Percentiles rank a stretch among this genome's conserved stretches.
These are phyloP conservation scores for Teunomyces funiuensis DNA, from an alignment of 805 yeast species.

Conservation along the genomic window DNA sequence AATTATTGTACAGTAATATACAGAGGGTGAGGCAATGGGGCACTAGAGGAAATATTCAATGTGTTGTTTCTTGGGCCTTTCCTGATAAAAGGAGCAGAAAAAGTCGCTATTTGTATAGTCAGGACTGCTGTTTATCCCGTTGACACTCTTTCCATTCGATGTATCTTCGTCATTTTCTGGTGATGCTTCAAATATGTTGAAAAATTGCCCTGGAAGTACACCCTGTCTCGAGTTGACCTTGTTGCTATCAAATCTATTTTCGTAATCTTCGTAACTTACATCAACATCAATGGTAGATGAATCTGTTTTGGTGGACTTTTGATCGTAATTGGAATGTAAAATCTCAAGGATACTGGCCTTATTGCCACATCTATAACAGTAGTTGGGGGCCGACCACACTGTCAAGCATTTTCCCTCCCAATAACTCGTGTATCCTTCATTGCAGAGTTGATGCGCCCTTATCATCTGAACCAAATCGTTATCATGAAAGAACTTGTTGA, in stretches of 20 bases:
- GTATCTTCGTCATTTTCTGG: constrained; percentile 81
- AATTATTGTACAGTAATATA: constrained; percentile 1
- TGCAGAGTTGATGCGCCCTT: constrained; percentile 95
- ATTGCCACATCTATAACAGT: constrained; percentile 96
- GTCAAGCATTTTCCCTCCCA: constrained; percentile 91
- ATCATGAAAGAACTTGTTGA: constrained; percentile 75
- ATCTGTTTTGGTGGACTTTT: constrained; percentile 11
- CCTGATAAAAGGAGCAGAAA: constrained; percentile 27
- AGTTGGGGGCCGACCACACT: constrained; percentile 98
- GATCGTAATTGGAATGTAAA: constrained; percentile 45
- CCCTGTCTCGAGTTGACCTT: constrained; percentile 18
- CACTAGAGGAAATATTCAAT: constrained; percentile 51
- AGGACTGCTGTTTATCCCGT: constrained; percentile 23
- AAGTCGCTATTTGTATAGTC: constrained; percentile 17
- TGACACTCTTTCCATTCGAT: constrained; percentile 39
- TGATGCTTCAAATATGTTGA: constrained; percentile 95
- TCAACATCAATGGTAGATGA: constrained; percentile 5
- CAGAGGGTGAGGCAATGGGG: neutral
- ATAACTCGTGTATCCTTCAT: constrained; percentile 91
- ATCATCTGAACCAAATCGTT: constrained; percentile 79
- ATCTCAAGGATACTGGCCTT: constrained; percentile 96
- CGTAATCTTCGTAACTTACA: constrained; percentile 1
- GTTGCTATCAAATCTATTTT: constrained; percentile 3
- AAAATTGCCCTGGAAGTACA: constrained; percentile 56
- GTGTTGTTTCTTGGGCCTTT: constrained; percentile 34